Percentiles rank a stretch among this genome's conserved stretches.
These are phyloP conservation scores for Crassisporium funariophilum DNA, from an alignment of 768 basidiomycete species.

Conservation along the genomic window DNA sequence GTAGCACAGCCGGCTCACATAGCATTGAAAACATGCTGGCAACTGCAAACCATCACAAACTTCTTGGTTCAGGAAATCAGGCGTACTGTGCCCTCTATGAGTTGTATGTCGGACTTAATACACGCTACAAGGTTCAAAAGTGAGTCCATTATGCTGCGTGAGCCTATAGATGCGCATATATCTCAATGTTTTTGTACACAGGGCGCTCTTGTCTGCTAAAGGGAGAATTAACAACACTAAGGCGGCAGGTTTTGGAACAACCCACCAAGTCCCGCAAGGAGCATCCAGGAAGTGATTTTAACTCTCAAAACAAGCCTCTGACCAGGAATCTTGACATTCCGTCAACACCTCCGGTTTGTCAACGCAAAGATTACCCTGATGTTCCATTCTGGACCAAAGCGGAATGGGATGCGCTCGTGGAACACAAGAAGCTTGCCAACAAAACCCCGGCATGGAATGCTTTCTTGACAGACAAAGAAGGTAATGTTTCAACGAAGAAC, in stretches of 20 bases:
- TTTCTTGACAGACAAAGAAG: not conserved
- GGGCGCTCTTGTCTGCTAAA: not conserved
- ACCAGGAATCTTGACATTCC: not conserved
- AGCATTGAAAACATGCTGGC: not conserved
- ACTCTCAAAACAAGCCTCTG: not conserved
- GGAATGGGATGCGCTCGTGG: not conserved
- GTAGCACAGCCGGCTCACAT: not conserved
- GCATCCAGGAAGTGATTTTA: not conserved
- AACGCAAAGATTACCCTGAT: not conserved
- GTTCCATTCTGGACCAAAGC: not conserved
- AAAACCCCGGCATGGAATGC: not conserved
- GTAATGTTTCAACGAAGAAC: not conserved
- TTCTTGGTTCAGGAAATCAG: not conserved
- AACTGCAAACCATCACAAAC: not conserved
- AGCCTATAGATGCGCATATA: not conserved
- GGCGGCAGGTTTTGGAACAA: not conserved
- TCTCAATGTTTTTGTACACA: not conserved
- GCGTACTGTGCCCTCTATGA: not conserved
- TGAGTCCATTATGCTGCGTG: not conserved
- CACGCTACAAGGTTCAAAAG: not conserved
- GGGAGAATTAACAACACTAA: not conserved
- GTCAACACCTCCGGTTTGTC: not conserved
- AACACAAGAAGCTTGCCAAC: not conserved
- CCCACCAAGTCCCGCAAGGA: not conserved
- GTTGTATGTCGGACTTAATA: not conserved